Base-by-base conservation (phyloP, 2,329 filamentous ascomycete genomes). In the Paracorniculantispora psalliotae region DNA sequence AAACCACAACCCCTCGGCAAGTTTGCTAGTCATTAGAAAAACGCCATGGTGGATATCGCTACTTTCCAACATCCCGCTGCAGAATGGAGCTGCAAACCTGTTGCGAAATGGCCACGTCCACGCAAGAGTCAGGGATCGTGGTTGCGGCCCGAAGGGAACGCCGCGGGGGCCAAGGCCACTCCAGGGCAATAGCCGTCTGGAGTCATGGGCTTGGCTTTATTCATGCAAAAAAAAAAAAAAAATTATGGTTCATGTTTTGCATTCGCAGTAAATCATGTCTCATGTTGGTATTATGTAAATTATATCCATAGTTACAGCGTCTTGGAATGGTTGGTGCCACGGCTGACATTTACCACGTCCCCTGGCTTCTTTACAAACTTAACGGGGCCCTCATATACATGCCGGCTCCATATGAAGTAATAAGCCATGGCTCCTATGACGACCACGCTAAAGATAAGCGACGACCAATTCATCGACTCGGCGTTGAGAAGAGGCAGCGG, bases 401-500 rank as follows among this genome's bases (percentile, higher is more conserved):
- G 60, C 53, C 55, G 64, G 53, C 69, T 69, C 13, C 62, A 61
- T 26, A 69, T 59, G 48, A 72, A 63, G 62, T 77, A 79, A 61
- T 77, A 78, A 1, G 68, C 62, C 21, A 72, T 65, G 19, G 74
- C 72, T 48, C 77, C 70, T 3, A 73, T 37, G 58, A 78, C 71
- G 8, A 73, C 69, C 0, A 66, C 68, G 21, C 63, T 64, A 49
- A 79, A 78, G 44, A 81, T 73, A 10, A 79, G 68, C 10, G 72
- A 65, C 28, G 74, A 76, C 78, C 77, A 83, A 65, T 83, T 83
- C 72, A 81, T 80, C 4, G 72, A 74, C 17, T 64, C 64, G 8
- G 56, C 47, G 30, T 33, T n/a, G 1, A 71, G 65, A 2, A 67
- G 72, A 1, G 78, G 73, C 1, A 68, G 61, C 43, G 72, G 67